A percentile compares a stretch with the other conserved stretches of the same genome.
Evolutionary conservation across 192 early-diverging fungal genomes (phyloP).

Genomic region (Linnemannia zychae): DNA sequence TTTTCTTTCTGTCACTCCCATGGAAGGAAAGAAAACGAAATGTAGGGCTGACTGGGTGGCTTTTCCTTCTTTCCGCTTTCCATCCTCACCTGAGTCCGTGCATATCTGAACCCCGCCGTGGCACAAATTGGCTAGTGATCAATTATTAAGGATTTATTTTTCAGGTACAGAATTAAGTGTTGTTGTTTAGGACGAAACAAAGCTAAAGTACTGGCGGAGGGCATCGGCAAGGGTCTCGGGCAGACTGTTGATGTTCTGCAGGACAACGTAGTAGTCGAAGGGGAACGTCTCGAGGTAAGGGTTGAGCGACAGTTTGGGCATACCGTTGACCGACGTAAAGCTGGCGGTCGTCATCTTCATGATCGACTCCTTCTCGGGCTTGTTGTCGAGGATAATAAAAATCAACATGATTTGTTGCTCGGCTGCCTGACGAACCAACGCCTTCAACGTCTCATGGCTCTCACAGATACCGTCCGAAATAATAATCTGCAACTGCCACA

Average conservation of each 20-base stretch:
- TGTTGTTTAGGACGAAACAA: constrained; percentile 66
- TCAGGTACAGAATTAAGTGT: not conserved
- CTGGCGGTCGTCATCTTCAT: constrained; percentile 91
- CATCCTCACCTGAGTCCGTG: not conserved
- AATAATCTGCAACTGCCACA: constrained; percentile 97
- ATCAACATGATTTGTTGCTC: constrained; percentile 93
- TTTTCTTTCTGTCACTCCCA: too few species aligned
- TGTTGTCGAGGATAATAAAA: constrained; percentile 95
- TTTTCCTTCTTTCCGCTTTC: not conserved
- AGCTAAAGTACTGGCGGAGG: constrained; percentile 96
- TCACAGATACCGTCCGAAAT: constrained; percentile 98
- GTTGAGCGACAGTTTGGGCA: constrained; percentile 76
- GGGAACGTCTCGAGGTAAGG: constrained; percentile 97
- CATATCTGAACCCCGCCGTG: not conserved
- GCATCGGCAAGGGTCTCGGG: constrained; percentile 93
- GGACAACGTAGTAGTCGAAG: constrained; percentile 96
- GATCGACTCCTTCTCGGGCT: constrained; percentile 86
- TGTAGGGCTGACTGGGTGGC: not conserved
- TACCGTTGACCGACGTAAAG: constrained; percentile 77
- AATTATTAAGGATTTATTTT: not conserved
- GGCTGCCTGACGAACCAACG: constrained; percentile 87
- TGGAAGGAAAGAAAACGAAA: not conserved
- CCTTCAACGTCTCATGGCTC: constrained; percentile 87
- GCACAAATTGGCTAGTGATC: not conserved
- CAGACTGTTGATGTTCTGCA: constrained; percentile 89